Percentiles rank a stretch among this genome's conserved stretches.
phyloP scores from a whole-genome alignment of 768 basidiomycete genomes.

The Boletus coccyginus region DNA sequence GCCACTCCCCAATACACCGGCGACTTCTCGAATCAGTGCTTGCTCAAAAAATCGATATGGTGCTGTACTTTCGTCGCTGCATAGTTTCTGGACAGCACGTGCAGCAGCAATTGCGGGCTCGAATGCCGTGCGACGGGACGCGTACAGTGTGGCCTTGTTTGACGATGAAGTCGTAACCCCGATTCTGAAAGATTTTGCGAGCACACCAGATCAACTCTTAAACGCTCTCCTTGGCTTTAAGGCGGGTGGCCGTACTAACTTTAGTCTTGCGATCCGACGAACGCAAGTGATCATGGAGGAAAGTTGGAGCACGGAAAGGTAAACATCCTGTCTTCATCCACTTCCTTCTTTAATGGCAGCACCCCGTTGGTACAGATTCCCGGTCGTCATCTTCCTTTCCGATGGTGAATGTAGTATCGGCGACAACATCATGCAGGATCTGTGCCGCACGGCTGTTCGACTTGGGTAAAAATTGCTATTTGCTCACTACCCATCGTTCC shows the following conservation, averaged over 20 bases:
- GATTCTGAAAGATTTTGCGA: slow-evolving; percentile 45
- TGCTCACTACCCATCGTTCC: too few relatives aligned
- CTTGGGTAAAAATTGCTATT: slow-evolving; percentile 38
- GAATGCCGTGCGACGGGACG: slow-evolving; percentile 41
- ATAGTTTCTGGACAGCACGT: slow-evolving; percentile 56
- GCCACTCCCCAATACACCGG: slow-evolving; percentile 46
- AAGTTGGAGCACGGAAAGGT: slow-evolving; percentile 54
- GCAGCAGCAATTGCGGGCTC: slow-evolving; percentile 33
- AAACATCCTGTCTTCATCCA: neutral
- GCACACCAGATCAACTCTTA: slow-evolving; percentile 45
- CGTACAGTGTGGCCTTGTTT: slow-evolving; percentile 57
- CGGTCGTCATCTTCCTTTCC: slow-evolving; percentile 40
- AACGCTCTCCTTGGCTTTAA: slow-evolving; percentile 34
- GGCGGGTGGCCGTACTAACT: slow-evolving; percentile 48
- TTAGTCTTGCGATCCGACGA: slow-evolving; percentile 36
- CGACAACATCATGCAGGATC: slow-evolving; percentile 37
- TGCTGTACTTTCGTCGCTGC: slow-evolving; percentile 54
- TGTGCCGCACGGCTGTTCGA: slow-evolving; percentile 41
- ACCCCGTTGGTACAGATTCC: slow-evolving; percentile 7
- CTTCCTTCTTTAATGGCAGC: neutral
- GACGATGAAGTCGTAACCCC: slow-evolving; percentile 18
- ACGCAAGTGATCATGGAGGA: slow-evolving; percentile 40
- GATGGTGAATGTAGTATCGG: slow-evolving; percentile 47
- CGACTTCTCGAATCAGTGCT: slow-evolving; percentile 35
- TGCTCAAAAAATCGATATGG: slow-evolving; percentile 50